Evolutionary conservation across 306 rosid genomes (phyloP).

Genomic region (Arachis hypogaea): DNA sequence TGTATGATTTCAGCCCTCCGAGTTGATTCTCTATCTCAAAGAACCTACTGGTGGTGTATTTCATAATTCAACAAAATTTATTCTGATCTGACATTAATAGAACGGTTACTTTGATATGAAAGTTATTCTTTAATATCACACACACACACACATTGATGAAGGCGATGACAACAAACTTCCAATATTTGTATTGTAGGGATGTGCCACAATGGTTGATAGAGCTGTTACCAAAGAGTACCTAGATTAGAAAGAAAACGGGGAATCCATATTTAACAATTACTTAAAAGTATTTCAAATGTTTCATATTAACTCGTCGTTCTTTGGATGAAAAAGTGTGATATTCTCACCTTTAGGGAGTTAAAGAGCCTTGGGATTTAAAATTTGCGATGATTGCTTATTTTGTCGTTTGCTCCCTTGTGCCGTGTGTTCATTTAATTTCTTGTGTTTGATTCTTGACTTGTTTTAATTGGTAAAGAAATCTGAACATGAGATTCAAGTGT

Average conservation of each 20-base stretch:
- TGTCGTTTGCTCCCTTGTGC: neutral
- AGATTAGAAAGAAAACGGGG: neutral
- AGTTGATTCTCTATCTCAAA: neutral
- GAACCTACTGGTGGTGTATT: neutral
- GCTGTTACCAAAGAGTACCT: neutral
- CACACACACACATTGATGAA: too few species aligned
- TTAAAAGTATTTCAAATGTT: neutral
- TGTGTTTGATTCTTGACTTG: conserved; percentile 5
- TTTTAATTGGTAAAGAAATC: neutral
- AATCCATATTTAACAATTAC: neutral
- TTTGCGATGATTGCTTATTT: conserved; percentile 3
- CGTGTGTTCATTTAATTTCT: neutral
- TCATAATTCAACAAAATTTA: neutral
- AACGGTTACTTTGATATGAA: neutral
- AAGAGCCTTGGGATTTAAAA: conserved; percentile 11
- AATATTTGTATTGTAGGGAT: conserved; percentile 5
- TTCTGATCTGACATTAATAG: neutral
- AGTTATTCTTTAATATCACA: neutral
- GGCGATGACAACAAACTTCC: too few species aligned
- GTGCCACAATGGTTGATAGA: neutral
- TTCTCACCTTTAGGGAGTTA: neutral
- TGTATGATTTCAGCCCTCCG: neutral
- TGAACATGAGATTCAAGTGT: conserved; percentile 1
- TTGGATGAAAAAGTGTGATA: neutral
- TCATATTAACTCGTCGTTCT: neutral